Percentiles rank a stretch among this genome's conserved stretches.
phyloP scores from a whole-genome alignment of 306 rosid species.

The Rosa persica region DNA sequence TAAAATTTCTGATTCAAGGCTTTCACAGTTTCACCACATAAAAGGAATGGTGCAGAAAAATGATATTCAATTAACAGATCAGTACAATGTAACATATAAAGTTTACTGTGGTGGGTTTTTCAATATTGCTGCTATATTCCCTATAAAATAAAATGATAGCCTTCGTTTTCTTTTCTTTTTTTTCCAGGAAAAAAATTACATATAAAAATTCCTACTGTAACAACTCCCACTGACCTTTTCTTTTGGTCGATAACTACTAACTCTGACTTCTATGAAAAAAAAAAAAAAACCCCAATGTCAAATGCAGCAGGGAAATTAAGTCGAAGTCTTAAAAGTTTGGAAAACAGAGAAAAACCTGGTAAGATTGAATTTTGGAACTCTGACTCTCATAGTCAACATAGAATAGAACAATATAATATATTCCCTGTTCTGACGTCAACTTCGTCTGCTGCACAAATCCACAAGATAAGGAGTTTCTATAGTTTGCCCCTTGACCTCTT shows the following conservation, averaged over 20 bases:
- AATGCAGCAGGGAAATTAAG: background rate
- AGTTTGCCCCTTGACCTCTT: background rate
- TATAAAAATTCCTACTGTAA: background rate
- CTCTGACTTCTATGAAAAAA: background rate
- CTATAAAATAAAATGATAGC: background rate
- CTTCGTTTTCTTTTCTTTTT: too few species aligned
- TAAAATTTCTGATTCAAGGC: background rate
- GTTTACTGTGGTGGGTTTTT: too few species aligned
- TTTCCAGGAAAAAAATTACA: background rate
- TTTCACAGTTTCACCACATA: background rate
- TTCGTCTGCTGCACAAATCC: background rate
- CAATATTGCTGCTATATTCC: too few species aligned
- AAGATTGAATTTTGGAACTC: background rate
- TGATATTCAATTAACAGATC: background rate
- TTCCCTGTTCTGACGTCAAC: background rate
- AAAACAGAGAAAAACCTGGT: background rate
- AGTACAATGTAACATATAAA: background rate
- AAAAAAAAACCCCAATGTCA: too few species aligned
- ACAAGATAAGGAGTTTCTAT: too few species aligned
- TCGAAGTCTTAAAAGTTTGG: background rate
- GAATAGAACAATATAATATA: background rate
- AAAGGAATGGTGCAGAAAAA: background rate
- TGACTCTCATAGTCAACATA: background rate
- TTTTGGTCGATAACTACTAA: background rate
- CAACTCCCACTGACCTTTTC: background rate